Percentiles rank a stretch among this genome's conserved stretches.
Conservation (phyloP, 2,329 filamentous ascomycete genomes). For the Helotiales sp. region DNA sequence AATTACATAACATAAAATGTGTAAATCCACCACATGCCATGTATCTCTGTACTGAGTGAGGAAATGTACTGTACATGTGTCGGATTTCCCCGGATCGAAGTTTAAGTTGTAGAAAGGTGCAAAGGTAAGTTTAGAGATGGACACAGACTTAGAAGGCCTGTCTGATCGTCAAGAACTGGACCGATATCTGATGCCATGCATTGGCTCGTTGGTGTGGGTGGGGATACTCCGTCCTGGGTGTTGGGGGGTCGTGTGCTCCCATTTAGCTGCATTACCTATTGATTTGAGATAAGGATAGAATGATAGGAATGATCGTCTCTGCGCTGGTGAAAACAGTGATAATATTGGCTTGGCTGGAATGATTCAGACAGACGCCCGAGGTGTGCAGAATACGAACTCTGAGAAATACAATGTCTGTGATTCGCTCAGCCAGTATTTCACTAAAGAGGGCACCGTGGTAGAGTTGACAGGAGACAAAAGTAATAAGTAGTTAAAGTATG, state of each 20-base stretch:
- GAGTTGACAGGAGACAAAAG: no score
- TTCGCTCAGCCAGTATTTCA: no score
- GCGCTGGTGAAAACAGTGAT: background rate
- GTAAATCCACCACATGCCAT: background rate
- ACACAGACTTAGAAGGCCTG: background rate
- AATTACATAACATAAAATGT: no score
- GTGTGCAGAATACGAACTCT: no score
- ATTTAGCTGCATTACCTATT: background rate
- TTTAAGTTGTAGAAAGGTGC: background rate
- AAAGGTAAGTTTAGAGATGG: background rate
- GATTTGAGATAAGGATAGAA: conserved; percentile 1
- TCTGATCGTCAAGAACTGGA: background rate
- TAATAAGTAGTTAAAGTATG: conserved; percentile 1
- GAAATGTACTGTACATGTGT: background rate
- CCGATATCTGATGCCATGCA: background rate
- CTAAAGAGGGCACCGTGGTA: no score
- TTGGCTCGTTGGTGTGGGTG: background rate
- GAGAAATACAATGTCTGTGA: no score
- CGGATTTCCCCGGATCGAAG: background rate
- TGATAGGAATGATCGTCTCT: background rate
- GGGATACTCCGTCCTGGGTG: background rate
- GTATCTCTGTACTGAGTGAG: no score
- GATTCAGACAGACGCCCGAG: no score
- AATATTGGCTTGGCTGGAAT: background rate
- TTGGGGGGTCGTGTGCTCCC: background rate